Evolutionary conservation across 2,329 filamentous ascomycete species (phyloP).

Genomic region (Aspergillus oerlinghausenensis): DNA sequence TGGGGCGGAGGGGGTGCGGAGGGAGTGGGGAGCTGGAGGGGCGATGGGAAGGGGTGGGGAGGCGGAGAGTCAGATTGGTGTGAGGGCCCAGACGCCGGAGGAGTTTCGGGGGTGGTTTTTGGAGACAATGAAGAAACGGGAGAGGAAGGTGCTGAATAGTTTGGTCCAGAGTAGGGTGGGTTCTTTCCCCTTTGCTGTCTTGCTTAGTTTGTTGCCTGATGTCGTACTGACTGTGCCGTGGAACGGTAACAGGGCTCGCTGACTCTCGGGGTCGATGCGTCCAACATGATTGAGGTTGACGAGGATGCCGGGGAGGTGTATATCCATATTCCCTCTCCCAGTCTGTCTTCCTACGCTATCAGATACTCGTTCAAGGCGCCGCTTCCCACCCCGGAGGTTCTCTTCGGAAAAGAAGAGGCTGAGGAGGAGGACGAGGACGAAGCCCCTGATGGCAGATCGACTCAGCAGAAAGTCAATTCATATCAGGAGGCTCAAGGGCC

Average conservation of each 20-base stretch:
- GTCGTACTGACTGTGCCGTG: slow-evolving; percentile 6
- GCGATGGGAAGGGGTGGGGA: slow-evolving; percentile 29
- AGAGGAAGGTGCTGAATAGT: slow-evolving; percentile 32
- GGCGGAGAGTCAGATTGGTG: slow-evolving; percentile 29
- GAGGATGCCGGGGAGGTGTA: slow-evolving; percentile 25
- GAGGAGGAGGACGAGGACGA: slow-evolving; percentile 13
- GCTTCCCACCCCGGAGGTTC: slow-evolving; percentile 23
- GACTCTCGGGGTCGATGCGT: slow-evolving; percentile 33
- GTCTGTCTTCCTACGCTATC: slow-evolving; percentile 24
- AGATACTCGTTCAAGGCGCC: slow-evolving; percentile 34
- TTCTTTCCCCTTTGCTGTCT: slow-evolving; percentile 1
- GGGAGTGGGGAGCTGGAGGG: slow-evolving; percentile 34
- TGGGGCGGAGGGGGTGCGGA: slow-evolving; percentile 37
- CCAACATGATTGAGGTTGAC: slow-evolving; percentile 28
- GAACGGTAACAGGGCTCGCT: slow-evolving; percentile 23
- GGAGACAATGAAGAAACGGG: slow-evolving; percentile 36
- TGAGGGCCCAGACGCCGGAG: slow-evolving; percentile 33
- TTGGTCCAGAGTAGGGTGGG: slow-evolving; percentile 36
- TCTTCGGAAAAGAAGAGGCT: slow-evolving; percentile 15
- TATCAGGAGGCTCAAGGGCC: slow-evolving; percentile 11
- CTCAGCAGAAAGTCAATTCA: not conserved
- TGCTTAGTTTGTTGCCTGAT: not conserved
- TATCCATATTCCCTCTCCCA: slow-evolving; percentile 24
- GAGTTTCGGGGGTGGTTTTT: slow-evolving; percentile 41
- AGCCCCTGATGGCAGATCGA: slow-evolving; percentile 2